phyloP scores from a whole-genome alignment of 1,139 yeast genomes.

The Nakaseomyces glabratus region DNA sequence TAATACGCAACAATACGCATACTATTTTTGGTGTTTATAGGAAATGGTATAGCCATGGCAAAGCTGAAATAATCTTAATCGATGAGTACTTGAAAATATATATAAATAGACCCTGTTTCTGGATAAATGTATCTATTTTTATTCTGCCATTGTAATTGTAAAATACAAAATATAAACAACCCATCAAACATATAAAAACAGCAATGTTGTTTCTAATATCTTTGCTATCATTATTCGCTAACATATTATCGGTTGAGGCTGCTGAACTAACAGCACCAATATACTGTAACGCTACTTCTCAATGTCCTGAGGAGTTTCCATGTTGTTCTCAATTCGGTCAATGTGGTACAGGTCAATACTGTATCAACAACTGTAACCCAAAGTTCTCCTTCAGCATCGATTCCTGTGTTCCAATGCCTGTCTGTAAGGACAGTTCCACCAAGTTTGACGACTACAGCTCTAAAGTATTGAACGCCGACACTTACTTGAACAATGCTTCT shows the following conservation, averaged over 20 bases:
- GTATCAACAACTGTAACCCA: conserved; percentile 69
- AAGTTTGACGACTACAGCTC: conserved; percentile 34
- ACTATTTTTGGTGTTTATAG: no score
- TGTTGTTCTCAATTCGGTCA: conserved; percentile 74
- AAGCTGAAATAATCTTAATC: no score
- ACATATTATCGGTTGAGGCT: conserved; percentile 1
- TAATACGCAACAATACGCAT: no score
- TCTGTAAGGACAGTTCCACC: conserved; percentile 34
- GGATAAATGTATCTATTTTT: not conserved
- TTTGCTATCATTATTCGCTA: not conserved
- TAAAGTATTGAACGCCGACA: conserved; percentile 22
- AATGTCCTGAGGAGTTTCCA: conserved; percentile 64
- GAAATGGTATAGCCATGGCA: no score
- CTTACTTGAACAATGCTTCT: conserved; percentile 63
- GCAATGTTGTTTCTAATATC: conserved; percentile 3
- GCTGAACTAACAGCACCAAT: conserved; percentile 13
- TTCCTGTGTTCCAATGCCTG: conserved; percentile 60
- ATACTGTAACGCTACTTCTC: conserved; percentile 25
- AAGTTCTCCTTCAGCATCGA: conserved; percentile 40
- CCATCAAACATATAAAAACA: not conserved
- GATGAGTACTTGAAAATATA: no score
- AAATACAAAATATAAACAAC: not conserved
- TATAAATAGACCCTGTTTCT: not conserved
- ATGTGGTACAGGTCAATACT: conserved; percentile 73
- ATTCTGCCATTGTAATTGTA: not conserved